phyloP scores from a whole-genome alignment of 2,329 filamentous ascomycete species.

The Apiospora pterosperma region DNA sequence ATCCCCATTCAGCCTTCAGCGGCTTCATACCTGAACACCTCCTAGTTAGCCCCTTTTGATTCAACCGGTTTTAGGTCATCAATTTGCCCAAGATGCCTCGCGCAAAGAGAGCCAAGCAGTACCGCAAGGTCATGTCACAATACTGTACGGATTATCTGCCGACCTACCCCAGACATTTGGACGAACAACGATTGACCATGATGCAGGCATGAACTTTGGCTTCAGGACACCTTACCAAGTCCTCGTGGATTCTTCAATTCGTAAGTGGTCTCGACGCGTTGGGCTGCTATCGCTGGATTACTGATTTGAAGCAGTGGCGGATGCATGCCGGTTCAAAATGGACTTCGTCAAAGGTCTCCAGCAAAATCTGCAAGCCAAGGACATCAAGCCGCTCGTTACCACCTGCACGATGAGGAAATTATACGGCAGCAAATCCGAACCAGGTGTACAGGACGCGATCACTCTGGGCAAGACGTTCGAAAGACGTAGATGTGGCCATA shows the following conservation, averaged over 20 bases:
- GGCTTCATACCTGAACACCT: background rate
- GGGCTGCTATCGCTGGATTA: background rate
- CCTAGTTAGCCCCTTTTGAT: background rate
- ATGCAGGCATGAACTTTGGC: slow-evolving; percentile 86
- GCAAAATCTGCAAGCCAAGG: slow-evolving; percentile 73
- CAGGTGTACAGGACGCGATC: slow-evolving; percentile 58
- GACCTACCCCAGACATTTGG: background rate
- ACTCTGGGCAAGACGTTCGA: slow-evolving; percentile 72
- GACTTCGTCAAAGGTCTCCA: slow-evolving; percentile 74
- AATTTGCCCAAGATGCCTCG: slow-evolving; percentile 25
- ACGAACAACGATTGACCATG: slow-evolving; percentile 35
- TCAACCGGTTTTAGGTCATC: background rate
- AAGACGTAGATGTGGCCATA: slow-evolving; percentile 74
- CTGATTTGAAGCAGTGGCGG: slow-evolving; percentile 46
- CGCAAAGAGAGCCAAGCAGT: slow-evolving; percentile 69
- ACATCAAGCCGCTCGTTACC: slow-evolving; percentile 82
- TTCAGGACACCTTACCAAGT: slow-evolving; percentile 96
- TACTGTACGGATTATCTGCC: slow-evolving; percentile 51
- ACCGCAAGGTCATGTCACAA: slow-evolving; percentile 90
- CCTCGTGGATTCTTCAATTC: slow-evolving; percentile 80
- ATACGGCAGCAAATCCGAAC: slow-evolving; percentile 59
- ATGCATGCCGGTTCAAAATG: slow-evolving; percentile 84
- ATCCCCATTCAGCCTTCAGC: background rate
- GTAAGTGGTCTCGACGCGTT: background rate
- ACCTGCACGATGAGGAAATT: slow-evolving; percentile 79